Evolutionary conservation across 305 asterid species (phyloP).

Genomic region (Fraxinus sp.): DNA sequence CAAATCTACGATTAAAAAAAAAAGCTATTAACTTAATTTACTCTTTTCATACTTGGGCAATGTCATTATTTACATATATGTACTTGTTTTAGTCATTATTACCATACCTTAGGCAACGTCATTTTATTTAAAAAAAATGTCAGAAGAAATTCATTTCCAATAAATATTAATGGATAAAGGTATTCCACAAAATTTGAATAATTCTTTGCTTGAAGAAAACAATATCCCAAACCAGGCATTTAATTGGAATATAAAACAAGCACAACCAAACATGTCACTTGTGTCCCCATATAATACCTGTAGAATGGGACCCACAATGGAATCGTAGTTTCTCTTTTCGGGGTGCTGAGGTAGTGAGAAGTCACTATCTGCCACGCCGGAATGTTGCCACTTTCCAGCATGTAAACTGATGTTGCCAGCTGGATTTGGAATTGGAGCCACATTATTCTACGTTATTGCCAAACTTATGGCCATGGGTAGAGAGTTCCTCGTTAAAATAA

Average conservation of each 20-base stretch:
- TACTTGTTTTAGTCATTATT: neutral
- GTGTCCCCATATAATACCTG: neutral
- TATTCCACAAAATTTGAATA: neutral
- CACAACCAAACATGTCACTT: conserved; percentile 20
- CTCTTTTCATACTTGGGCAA: too few relatives aligned
- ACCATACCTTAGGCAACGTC: conserved; percentile 16
- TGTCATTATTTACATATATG: too few relatives aligned
- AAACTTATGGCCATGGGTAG: too few relatives aligned
- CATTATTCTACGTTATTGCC: too few relatives aligned
- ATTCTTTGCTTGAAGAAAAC: neutral
- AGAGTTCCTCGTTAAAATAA: too few relatives aligned
- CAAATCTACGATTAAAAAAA: too few relatives aligned
- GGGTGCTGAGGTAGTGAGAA: conserved; percentile 30
- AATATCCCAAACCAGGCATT: neutral
- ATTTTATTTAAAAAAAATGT: neutral
- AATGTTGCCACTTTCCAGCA: conserved; percentile 32
- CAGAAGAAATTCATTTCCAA: neutral
- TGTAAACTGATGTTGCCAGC: conserved; percentile 37
- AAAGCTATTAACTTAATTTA: too few relatives aligned
- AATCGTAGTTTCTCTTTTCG: conserved; percentile 8
- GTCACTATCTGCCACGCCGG: conserved; percentile 58
- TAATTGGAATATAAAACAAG: neutral
- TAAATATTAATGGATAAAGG: too few relatives aligned
- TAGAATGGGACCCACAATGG: neutral
- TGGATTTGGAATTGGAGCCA: conserved; percentile 22